phyloP scores from a whole-genome alignment of 2,329 filamentous ascomycete species.

The Phaeosphaeriaceae sp. region DNA sequence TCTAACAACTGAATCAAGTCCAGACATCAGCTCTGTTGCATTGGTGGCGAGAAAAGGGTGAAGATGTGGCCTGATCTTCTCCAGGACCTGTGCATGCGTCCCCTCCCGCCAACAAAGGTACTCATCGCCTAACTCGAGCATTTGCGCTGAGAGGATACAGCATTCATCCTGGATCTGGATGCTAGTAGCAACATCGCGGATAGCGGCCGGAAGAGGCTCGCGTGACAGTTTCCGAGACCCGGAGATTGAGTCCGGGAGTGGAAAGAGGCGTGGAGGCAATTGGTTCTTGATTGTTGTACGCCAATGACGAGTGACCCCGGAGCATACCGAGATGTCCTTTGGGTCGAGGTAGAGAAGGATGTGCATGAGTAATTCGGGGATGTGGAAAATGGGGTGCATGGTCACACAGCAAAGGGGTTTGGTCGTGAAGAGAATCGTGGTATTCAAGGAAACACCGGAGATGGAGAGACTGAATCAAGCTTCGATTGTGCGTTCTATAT shows the following conservation, averaged over 20 bases:
- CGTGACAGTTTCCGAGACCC: background rate
- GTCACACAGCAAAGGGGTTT: background rate
- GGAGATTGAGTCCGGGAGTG: conserved; percentile 10
- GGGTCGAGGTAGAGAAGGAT: conserved; percentile 16
- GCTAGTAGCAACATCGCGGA: background rate
- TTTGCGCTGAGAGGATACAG: background rate
- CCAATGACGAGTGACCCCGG: conserved; percentile 12
- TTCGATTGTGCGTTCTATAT: background rate
- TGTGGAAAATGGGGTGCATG: conserved; percentile 21
- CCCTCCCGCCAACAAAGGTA: conserved; percentile 20
- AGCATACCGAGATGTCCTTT: conserved; percentile 1
- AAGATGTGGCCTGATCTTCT: conserved; percentile 7
- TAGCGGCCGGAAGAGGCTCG: background rate
- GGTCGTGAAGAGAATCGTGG: background rate
- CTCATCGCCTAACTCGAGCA: conserved; percentile 8
- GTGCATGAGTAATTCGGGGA: conserved; percentile 20
- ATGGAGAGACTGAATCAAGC: background rate
- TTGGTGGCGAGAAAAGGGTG: conserved; percentile 10
- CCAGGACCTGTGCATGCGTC: conserved; percentile 7
- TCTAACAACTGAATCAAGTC: conserved; percentile 2
- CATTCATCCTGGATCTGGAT: background rate
- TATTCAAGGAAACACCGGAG: background rate
- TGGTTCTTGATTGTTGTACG: conserved; percentile 10
- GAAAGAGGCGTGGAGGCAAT: conserved; percentile 11
- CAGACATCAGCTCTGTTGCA: conserved; percentile 3